Conservation (phyloP, 2,329 filamentous ascomycete species). For the Ophiostoma piceae region DNA sequence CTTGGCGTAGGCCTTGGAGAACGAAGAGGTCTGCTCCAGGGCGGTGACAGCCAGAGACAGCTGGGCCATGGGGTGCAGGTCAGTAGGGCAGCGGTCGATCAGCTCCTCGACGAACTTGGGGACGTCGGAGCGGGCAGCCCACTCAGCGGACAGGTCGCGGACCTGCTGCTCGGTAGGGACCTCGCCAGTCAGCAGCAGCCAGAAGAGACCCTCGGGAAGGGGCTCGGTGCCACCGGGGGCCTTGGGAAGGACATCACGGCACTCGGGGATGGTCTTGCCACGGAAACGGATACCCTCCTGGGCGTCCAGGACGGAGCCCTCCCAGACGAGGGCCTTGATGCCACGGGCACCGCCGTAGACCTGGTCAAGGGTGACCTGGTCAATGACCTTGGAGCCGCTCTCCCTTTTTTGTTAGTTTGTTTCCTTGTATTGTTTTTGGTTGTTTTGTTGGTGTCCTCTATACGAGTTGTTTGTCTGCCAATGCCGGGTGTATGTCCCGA, state of each 20-base stretch:
- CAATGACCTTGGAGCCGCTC: slow-evolving; percentile 88
- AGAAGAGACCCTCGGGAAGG: slow-evolving; percentile 98
- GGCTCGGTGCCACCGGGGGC: slow-evolving; percentile 95
- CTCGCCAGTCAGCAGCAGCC: slow-evolving; percentile 97
- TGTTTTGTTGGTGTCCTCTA: not conserved
- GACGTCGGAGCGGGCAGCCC: slow-evolving; percentile 93
- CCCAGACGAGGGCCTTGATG: slow-evolving; percentile 98
- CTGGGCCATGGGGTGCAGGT: slow-evolving; percentile 99
- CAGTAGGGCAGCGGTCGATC: slow-evolving; percentile 98
- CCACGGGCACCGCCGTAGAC: slow-evolving; percentile 98
- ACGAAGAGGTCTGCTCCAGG: slow-evolving; percentile 95
- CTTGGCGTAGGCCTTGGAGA: slow-evolving; percentile 98
- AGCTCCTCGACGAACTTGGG: slow-evolving; percentile 99
- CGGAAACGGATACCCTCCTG: slow-evolving; percentile 99
- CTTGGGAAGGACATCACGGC: slow-evolving; percentile 95
- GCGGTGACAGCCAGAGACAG: slow-evolving; percentile 97
- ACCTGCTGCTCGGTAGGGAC: slow-evolving; percentile 97
- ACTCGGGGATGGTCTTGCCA: slow-evolving; percentile 98
- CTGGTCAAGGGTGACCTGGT: slow-evolving; percentile 98
- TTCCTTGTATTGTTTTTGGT: not conserved
- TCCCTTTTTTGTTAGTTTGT: slow-evolving; percentile 53
- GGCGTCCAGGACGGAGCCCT: slow-evolving; percentile 94
- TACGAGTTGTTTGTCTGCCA: not conserved
- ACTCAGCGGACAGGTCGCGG: slow-evolving; percentile 94
- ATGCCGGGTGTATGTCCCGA: not conserved